These are phyloP conservation scores for Apiotrichum brassicae DNA, from an alignment of 1,284 basidiomycete species.

Conservation along the genomic window DNA sequence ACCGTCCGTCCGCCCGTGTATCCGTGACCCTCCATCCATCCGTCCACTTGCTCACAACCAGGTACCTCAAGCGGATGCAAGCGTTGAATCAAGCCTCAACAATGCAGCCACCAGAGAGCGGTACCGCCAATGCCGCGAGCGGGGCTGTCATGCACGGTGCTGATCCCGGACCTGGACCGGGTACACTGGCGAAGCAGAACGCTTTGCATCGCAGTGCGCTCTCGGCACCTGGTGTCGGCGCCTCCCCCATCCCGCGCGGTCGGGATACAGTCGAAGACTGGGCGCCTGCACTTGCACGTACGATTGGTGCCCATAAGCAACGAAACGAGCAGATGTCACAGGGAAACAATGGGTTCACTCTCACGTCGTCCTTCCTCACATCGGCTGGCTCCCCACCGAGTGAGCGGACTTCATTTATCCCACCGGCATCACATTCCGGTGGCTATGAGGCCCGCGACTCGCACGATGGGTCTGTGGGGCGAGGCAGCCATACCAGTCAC, in stretches of 20 bases:
- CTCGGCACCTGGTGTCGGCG: conserved; percentile 4
- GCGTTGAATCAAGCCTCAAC: conserved; percentile 10
- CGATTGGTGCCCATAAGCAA: conserved; percentile 4
- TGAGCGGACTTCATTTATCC: not conserved
- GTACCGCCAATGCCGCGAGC: not conserved
- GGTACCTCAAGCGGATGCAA: conserved; percentile 24
- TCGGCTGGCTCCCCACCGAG: not conserved
- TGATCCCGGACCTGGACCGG: conserved; percentile 16
- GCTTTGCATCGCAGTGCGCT: conserved; percentile 13
- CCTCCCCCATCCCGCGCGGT: conserved; percentile 1
- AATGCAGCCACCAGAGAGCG: not conserved
- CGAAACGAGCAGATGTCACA: not conserved
- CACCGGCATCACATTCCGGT: not conserved
- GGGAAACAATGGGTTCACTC: not conserved
- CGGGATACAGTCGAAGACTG: conserved; percentile 13
- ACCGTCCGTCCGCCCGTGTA: too few relatives aligned
- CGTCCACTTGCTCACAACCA: not conserved
- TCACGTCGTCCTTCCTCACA: conserved; percentile 1
- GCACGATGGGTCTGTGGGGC: not conserved
- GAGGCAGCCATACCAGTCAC: too few relatives aligned
- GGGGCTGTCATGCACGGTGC: not conserved
- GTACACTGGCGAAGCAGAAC: conserved; percentile 18
- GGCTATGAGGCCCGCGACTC: not conserved
- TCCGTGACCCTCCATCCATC: too few relatives aligned
- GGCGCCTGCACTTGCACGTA: conserved; percentile 7